Base-by-base conservation (phyloP, 345 rosid genomes). In the Melaleuca alternifolia region DNA sequence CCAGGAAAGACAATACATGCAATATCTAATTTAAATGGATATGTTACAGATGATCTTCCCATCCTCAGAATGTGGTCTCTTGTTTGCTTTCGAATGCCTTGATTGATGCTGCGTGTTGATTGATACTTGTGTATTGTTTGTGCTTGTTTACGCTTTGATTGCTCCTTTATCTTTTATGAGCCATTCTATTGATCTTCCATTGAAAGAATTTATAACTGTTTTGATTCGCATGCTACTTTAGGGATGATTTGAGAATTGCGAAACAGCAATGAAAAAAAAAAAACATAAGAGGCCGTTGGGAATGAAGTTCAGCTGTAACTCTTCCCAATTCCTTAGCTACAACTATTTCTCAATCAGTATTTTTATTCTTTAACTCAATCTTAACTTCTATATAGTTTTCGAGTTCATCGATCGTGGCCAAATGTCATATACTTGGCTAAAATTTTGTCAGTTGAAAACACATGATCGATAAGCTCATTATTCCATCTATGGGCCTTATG, bases 161-260 rank as follows among this genome's bases (percentile, higher is more conserved):
- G 46, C 44, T 20, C 44, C 11, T 30, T 7, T 33, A 33, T 33
- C 79, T 65, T 16, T 33, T 65, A 65, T 10, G 0, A 65, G 46
- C 77, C 77, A 65, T 16, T 65, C 7, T 65, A 5, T 65, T 33
- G 28, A 30, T 3, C 30, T 62, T 28, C 41, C 21, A 33, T 62
- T 33, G 79, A 24, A 33, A 8, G 46, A 65, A 0, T 65, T 0
- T 65, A 10, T 0, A 4, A 33, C 24, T 65, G 4, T 24, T 37
- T 65, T 65, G 79, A 65, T 46, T 65, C 15, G 24, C 10, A 20
- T 33, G 46, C 23, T 33, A 33, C 24, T 33, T 53, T 16, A 65
- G 41, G 46, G 23, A 65, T 33, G 46, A 33, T 65, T 65, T 41
- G 41, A 41, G 41, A 41, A 41, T 2, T 41, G 41, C 4, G 41